Evolutionary conservation across 2,329 filamentous ascomycete species (phyloP).

Genomic region (Canariomyces notabilis): DNA sequence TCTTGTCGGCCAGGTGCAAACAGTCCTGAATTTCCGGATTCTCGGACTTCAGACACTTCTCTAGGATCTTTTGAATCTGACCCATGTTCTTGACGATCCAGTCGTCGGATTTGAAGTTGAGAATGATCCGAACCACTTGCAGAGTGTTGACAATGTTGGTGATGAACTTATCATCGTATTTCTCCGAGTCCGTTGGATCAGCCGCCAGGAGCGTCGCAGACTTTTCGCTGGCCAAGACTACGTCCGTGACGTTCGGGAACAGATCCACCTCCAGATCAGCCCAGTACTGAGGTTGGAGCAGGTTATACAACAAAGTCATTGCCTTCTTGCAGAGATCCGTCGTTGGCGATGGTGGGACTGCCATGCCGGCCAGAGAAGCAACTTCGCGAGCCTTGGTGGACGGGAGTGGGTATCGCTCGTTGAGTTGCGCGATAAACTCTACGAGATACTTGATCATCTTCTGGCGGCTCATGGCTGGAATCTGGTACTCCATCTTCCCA

Average conservation of each 20-base stretch:
- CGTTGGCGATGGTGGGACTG: slow-evolving; percentile 46
- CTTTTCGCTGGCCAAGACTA: slow-evolving; percentile 78
- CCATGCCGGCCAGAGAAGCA: slow-evolving; percentile 38
- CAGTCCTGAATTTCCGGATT: slow-evolving; percentile 92
- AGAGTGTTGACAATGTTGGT: slow-evolving; percentile 90
- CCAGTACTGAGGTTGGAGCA: slow-evolving; percentile 86
- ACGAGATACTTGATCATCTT: slow-evolving; percentile 93
- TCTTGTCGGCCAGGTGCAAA: slow-evolving; percentile 68
- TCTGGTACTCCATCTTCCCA: slow-evolving; percentile 61
- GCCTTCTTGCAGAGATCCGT: slow-evolving; percentile 83
- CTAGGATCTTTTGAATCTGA: slow-evolving; percentile 77
- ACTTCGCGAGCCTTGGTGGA: slow-evolving; percentile 61
- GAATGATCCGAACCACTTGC: slow-evolving; percentile 82
- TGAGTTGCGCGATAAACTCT: slow-evolving; percentile 85
- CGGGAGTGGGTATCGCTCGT: slow-evolving; percentile 76
- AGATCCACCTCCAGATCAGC: slow-evolving; percentile 86
- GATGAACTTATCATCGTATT: slow-evolving; percentile 75
- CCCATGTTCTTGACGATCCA: slow-evolving; percentile 81
- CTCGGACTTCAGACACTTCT: slow-evolving; percentile 83
- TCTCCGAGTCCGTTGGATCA: slow-evolving; percentile 60
- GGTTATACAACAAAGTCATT: slow-evolving; percentile 72
- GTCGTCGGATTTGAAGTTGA: slow-evolving; percentile 82
- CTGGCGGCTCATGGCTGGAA: slow-evolving; percentile 61
- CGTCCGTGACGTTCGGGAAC: slow-evolving; percentile 84
- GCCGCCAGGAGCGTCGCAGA: slow-evolving; percentile 55